Evolutionary conservation across 306 rosid species (phyloP), one percentile per base, ranked within the genome.

Genomic region (Lotus japonicus): DNA sequence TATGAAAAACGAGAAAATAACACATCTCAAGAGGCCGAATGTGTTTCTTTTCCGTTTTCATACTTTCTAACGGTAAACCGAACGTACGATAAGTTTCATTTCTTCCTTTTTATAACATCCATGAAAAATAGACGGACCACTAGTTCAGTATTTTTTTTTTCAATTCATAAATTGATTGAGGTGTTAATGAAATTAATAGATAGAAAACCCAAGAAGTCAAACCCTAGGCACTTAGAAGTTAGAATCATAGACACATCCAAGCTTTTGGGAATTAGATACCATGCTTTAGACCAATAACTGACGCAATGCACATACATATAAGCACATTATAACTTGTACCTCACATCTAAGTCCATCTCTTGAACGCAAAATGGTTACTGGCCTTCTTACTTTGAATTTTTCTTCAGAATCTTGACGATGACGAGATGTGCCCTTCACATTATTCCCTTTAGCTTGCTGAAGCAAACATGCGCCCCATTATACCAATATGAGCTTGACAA

Each of bases 261-360:
- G 33, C 19, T 35, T 69, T 7, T 44, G 44, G 8, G 50, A 35
- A 46, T 19, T 5, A 46, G 12, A 71, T 5, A 18, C 36, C 36
- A 31, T 31, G 7, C 36, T 31, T 31, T 9, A 9, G 17, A 19
- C 49, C 42, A 31, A 33, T 13, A 15, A 43, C 36, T 21, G 45
- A 26, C 11, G 31, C 46, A 13, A 35, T 41, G 8, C 15, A 15
- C 14, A 53, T 5, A 38, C 3, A 28, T 31, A 64, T 9, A 33
- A 45, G 56, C 13, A 61, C 46, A 35, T n/a, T n/a, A n/a, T 12
- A 57, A 66, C 11, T 44, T 51, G 19, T 71, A 84, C 88, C 83
- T 80, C 68, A 55, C 44, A 6, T 4, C 7, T 48, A 55, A 71
- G 58, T 81, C 76, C 79, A 51, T 77, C 75, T 54, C 75, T 67